Conservation (phyloP, 2,329 filamentous ascomycete genomes). For the Cordyceps tenuipes region DNA sequence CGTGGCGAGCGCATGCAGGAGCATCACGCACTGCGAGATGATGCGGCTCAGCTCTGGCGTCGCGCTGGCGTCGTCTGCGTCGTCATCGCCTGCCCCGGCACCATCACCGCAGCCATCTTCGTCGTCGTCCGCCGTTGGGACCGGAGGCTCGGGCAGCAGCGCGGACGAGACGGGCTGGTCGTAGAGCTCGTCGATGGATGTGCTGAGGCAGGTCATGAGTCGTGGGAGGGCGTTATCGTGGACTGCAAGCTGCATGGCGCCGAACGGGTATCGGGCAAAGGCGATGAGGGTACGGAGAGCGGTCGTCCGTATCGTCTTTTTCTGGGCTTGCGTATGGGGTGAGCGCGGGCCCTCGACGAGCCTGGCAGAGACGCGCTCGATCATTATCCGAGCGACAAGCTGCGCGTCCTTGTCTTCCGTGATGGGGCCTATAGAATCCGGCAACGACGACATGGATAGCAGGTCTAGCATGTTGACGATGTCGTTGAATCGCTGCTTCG, state of each 20-base stretch:
- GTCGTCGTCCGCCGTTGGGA: background rate
- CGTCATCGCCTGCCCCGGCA: background rate
- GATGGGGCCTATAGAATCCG: conserved; percentile 59
- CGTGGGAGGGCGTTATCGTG: conserved; percentile 66
- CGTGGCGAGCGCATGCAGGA: conserved; percentile 46
- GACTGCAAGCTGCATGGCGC: conserved; percentile 54
- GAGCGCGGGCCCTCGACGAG: conserved; percentile 47
- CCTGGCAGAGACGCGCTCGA: conserved; percentile 55
- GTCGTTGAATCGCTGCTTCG: conserved; percentile 55
- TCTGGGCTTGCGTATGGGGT: conserved; percentile 29
- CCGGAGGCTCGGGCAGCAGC: background rate
- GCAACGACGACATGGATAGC: conserved; percentile 56
- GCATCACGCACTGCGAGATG: conserved; percentile 38
- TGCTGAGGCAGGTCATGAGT: conserved; percentile 56
- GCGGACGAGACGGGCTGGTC: conserved; percentile 36
- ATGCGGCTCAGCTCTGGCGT: conserved; percentile 31
- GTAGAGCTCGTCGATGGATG: conserved; percentile 67
- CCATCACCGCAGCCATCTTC: background rate
- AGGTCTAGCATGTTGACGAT: conserved; percentile 58
- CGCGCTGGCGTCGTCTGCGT: background rate
- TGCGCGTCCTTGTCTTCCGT: conserved; percentile 33
- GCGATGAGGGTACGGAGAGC: conserved; percentile 47
- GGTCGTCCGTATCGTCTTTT: conserved; percentile 36
- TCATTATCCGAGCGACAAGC: conserved; percentile 38
- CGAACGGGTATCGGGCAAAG: conserved; percentile 55